Percentiles rank a stretch among this genome's conserved stretches.
Conservation (phyloP, 768 basidiomycete species). For the Exidia glandulosa region DNA sequence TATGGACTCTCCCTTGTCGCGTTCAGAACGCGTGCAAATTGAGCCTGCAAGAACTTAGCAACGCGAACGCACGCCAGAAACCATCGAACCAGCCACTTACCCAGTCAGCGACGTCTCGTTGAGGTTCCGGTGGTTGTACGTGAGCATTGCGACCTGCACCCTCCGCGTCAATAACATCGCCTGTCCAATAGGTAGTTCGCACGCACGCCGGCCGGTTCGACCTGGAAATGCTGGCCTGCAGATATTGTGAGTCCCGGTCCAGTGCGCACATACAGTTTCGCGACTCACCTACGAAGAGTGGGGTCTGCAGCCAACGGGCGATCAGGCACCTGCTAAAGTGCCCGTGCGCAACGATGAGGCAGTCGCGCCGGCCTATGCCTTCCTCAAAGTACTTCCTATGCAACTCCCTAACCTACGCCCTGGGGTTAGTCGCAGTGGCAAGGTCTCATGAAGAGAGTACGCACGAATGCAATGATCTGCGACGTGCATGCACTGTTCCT, state of each 20-base stretch:
- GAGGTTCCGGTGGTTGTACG: slow-evolving; percentile 74
- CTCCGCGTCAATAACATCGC: background rate
- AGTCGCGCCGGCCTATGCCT: slow-evolving; percentile 57
- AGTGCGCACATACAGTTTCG: too few relatives aligned
- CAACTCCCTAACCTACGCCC: slow-evolving; percentile 54
- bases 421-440: too few relatives aligned
- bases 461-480: background rate
- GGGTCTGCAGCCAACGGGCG: slow-evolving; percentile 70
- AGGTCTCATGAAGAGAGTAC: background rate
- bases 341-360: slow-evolving; percentile 85
- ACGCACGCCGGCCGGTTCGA: slow-evolving; percentile 73
- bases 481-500: background rate
- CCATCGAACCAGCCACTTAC: background rate
- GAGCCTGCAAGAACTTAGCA: slow-evolving; percentile 18
- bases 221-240: slow-evolving; percentile 65
- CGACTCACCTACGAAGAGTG: slow-evolving; percentile 41
- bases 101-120: slow-evolving; percentile 69
- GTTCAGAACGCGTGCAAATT: slow-evolving; percentile 45
- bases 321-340: slow-evolving; percentile 72
- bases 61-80: background rate
- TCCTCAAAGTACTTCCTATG: slow-evolving; percentile 62
- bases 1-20: background rate
- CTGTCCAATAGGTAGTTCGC: background rate
- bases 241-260: too few relatives aligned
- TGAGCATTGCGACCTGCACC: slow-evolving; percentile 58